These are phyloP conservation scores for Vicia villosa DNA, from an alignment of 306 rosid species.

Conservation along the genomic window DNA sequence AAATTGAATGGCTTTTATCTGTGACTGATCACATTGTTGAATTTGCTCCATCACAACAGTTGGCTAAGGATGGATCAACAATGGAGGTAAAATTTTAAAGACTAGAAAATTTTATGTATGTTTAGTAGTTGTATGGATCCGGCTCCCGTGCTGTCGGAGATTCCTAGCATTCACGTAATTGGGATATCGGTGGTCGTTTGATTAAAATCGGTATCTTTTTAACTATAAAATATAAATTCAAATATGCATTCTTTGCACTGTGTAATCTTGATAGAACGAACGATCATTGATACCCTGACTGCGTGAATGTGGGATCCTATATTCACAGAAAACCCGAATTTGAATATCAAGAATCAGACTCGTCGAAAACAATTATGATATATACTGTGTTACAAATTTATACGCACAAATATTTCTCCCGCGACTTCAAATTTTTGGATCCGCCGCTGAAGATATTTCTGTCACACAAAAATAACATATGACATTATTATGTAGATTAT, in stretches of 20 bases:
- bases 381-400: no score
- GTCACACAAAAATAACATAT: not conserved
- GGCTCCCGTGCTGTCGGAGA: not conserved
- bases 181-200: not conserved
- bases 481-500: constrained; percentile 59
- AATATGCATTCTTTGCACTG: not conserved
- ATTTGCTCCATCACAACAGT: constrained; percentile 76
- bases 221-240: not conserved
- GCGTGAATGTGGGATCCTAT: not conserved
- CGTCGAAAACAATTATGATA: not conserved
- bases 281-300: not conserved
- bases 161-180: not conserved
- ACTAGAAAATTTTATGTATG: no score
- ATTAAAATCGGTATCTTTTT: not conserved
- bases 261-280: not conserved
- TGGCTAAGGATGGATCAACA: constrained; percentile 61
- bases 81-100: constrained; percentile 55
- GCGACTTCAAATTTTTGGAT: not conserved
- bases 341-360: not conserved
- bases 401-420: no score
- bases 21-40: constrained; percentile 92
- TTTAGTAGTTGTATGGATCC: not conserved
- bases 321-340: not conserved
- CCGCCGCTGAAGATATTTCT: not conserved
- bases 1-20: constrained; percentile 84